Base-by-base conservation (phyloP, 176 grass and related monocot genomes). In the Phragmites australis region DNA sequence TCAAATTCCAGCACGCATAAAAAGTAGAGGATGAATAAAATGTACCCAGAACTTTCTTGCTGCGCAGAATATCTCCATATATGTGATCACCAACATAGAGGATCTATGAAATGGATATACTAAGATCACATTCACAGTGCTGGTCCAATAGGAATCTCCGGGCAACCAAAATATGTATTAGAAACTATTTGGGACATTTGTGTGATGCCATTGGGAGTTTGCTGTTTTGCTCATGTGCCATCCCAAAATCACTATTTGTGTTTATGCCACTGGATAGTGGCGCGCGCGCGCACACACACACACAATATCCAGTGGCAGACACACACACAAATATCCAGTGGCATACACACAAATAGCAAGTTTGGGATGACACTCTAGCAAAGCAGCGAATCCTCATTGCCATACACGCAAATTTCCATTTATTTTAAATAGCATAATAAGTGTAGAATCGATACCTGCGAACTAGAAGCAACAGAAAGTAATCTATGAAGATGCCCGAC, bases 81-180 rank as follows among this genome's bases (percentile, higher is more conserved):
- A 98, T 98, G 41, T 98, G 96, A 81, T 98, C 96, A 45, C 96
- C 96, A 88, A 98, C 96, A 84, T 98, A 98, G 23, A 98, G 90
- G 59, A 98, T 84, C 96, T 98, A 80, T 65, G 57, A 65, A 68
- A 82, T 43, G 49, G 75, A 50, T 66, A 27, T 23, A 25, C 22
- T 57, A 78, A 43, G 8, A 72, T 50, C 34, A 60, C 32, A 52
- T 50, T 68, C 18, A 70, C 18, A 70, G 34, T 80, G 42, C 56
- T 14, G 39, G 3, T 47, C 26, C 34, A 70, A 32, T 61, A 79
- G 57, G 54, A 85, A 89, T 64, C 6, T 62, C 16, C 8, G 49
- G 32, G 39, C 34, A 70, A 77, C 17, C 25, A 70, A 65, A 81
- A 46, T 61, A 72, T 73, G 64, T 48, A 67, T 3, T 26, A 41